Base-by-base conservation (phyloP, 495 filamentous ascomycete genomes). In the Tuber microsphaerosporum region DNA sequence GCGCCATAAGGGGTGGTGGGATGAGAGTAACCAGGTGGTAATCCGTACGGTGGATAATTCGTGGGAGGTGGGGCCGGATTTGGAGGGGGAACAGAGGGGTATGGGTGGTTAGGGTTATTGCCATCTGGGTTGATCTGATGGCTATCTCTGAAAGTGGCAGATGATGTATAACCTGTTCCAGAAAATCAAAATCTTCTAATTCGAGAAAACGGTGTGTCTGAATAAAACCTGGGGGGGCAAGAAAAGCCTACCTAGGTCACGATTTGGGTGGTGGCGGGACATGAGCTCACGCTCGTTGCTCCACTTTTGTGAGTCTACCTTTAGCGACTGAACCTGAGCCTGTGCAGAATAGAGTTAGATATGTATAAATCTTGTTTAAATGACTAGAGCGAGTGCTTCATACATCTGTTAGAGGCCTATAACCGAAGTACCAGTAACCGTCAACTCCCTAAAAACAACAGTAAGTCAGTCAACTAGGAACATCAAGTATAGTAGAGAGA, bases 381-480 rank as follows among this genome's bases (percentile, higher is more conserved):
- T 65, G 26, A 46, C 46, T 46, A 68, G 61, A 48, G 45, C 39
- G 72, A 37, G 22, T 43, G 22, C 19, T 41, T n/a, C 73, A 61
- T 82, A 82, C 80, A 75, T 75, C 71, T 72, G 81, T 80, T 46
- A 82, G 72, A 41, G 69, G 68, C 34, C 80, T 71, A 70, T 78
- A 82, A 9, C 65, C 77, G 19, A 42, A 71, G 68, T 80, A 82
- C 73, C 51, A 74, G 71, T 69, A 82, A 1, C 81, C 81, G 2
- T 46, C 10, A 17, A 74, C 72, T 19, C 76, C 73, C 80, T 81
- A 37, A 17, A 65, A 42, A 16, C 26, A 44, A 37, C 39, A 16
- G 12, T 9, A 37, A 34, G 20, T 34, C 48, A 73, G 51, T 22
- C 20, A 71, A 19, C 9, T 7, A n/a, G 43, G 41, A 9, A 10